phyloP scores from a whole-genome alignment of 179 eudicot species.

The Camellia oleifera region DNA sequence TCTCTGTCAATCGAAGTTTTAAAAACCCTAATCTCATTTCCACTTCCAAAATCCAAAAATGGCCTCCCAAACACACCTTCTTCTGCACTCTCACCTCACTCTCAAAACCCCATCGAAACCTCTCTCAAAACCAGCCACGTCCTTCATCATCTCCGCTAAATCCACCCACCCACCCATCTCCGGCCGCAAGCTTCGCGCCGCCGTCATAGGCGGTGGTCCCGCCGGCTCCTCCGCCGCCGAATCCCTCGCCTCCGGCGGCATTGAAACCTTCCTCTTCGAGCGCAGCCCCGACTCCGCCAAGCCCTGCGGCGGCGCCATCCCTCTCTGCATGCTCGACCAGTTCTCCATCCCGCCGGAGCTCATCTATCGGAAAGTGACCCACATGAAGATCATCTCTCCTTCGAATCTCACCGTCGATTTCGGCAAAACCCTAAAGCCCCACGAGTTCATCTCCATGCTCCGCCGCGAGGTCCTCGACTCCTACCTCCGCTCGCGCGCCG shows the following conservation, averaged over 20 bases:
- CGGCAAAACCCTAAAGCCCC: slow-evolving; percentile 67
- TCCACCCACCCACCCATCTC: slow-evolving; percentile 23
- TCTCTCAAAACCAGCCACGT: background rate
- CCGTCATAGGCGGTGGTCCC: slow-evolving; percentile 91
- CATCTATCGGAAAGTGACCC: slow-evolving; percentile 76
- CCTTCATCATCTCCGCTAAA: slow-evolving; percentile 17
- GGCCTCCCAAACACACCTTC: slow-evolving; percentile 19
- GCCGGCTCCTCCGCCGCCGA: slow-evolving; percentile 90
- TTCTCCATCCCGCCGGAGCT: slow-evolving; percentile 66
- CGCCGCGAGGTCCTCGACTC: slow-evolving; percentile 91
- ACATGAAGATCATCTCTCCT: slow-evolving; percentile 81
- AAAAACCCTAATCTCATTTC: background rate
- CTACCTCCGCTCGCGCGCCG: slow-evolving; percentile 65
- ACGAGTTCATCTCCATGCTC: slow-evolving; percentile 90
- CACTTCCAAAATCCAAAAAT: background rate
- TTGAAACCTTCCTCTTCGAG: slow-evolving; percentile 81
- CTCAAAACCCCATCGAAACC: slow-evolving; percentile 3
- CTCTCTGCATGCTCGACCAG: slow-evolving; percentile 89
- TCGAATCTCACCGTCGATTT: slow-evolving; percentile 76
- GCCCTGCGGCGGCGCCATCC: slow-evolving; percentile 97
- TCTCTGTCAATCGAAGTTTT: background rate
- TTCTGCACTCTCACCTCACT: slow-evolving; percentile 17
- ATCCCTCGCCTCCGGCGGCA: slow-evolving; percentile 64
- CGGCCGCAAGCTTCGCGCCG: slow-evolving; percentile 61
- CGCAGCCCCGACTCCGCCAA: slow-evolving; percentile 70